These are phyloP conservation scores for Ganoderma multipileum DNA, from an alignment of 1,284 basidiomycete genomes.

Conservation along the genomic window DNA sequence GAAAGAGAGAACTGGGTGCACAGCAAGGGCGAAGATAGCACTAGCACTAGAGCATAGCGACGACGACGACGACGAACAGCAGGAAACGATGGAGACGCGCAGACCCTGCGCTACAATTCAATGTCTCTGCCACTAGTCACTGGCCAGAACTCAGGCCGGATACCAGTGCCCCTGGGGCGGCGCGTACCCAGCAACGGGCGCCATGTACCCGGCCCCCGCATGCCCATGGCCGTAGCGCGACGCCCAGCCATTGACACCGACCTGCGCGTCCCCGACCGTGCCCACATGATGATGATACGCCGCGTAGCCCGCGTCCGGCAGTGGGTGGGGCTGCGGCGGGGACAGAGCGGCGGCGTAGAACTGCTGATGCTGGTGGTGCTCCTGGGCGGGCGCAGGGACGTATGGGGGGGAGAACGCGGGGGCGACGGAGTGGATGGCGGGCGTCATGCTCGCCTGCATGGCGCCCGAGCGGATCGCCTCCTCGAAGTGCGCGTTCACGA, in stretches of 20 bases:
- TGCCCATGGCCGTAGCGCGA: conserved; percentile 4
- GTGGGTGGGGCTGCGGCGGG: conserved; percentile 1
- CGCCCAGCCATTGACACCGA: conserved; percentile 15
- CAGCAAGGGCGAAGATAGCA: neutral
- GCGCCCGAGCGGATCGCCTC: conserved; percentile 39
- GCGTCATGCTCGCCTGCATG: conserved; percentile 36
- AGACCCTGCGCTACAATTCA: neutral
- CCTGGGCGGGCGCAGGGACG: neutral
- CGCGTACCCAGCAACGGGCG: conserved; percentile 16
- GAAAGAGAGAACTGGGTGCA: neutral
- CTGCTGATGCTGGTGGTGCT: conserved; percentile 8
- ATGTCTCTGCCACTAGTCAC: neutral
- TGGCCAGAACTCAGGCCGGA: neutral
- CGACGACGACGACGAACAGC: neutral
- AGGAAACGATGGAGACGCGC: neutral
- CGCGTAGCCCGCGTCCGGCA: conserved; percentile 11
- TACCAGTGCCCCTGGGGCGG: conserved; percentile 24
- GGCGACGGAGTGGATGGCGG: conserved; percentile 17
- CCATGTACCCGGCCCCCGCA: conserved; percentile 11
- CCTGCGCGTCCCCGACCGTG: neutral
- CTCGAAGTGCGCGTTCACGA: conserved; percentile 38
- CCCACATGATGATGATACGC: conserved; percentile 13
- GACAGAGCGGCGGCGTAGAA: conserved; percentile 2
- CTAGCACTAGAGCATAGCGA: neutral
- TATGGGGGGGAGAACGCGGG: conserved; percentile 5